Conservation (phyloP, 1,139 yeast genomes). For the Saccharomycopsis hybrid region DNA sequence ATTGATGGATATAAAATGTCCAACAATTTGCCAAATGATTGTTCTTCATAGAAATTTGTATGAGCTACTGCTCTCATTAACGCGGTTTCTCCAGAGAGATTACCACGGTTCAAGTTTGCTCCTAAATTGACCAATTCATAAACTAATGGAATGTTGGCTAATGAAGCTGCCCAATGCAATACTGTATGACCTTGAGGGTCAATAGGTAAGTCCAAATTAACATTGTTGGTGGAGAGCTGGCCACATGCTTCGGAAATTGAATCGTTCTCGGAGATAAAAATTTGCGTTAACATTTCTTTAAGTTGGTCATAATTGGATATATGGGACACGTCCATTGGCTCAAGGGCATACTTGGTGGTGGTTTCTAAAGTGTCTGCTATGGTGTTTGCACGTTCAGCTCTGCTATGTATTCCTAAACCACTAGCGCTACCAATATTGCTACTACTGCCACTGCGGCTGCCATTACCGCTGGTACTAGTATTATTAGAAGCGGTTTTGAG, state of each 20-base stretch:
- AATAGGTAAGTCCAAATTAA: slow-evolving; percentile 74
- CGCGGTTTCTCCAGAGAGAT: slow-evolving; percentile 85
- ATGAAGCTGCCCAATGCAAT: slow-evolving; percentile 92
- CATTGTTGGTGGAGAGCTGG: slow-evolving; percentile 27
- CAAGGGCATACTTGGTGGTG: slow-evolving; percentile 1
- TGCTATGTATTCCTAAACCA: too few relatives aligned
- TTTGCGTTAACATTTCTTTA: slow-evolving; percentile 50
- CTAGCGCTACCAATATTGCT: too few relatives aligned
- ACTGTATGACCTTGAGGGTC: slow-evolving; percentile 94
- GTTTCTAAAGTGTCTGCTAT: background rate
- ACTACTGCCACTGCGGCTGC: background rate
- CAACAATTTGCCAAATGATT: slow-evolving; percentile 65
- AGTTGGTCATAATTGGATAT: slow-evolving; percentile 39
- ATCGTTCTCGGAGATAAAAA: slow-evolving; percentile 44
- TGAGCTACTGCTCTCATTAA: slow-evolving; percentile 83
- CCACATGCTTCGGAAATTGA: slow-evolving; percentile 25
- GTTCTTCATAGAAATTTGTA: slow-evolving; percentile 74
- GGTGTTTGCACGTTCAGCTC: background rate
- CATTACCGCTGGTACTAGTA: background rate
- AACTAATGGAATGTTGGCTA: slow-evolving; percentile 72
- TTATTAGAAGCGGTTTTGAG: slow-evolving; percentile 23
- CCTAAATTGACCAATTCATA: slow-evolving; percentile 61
- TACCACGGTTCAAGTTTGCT: slow-evolving; percentile 60
- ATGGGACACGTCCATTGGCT: slow-evolving; percentile 15
- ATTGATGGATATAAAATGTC: slow-evolving; percentile 74